Percentiles rank a stretch among this genome's conserved stretches.
phyloP scores from a whole-genome alignment of 1,139 yeast species.

The Suhomyces atakaporum region DNA sequence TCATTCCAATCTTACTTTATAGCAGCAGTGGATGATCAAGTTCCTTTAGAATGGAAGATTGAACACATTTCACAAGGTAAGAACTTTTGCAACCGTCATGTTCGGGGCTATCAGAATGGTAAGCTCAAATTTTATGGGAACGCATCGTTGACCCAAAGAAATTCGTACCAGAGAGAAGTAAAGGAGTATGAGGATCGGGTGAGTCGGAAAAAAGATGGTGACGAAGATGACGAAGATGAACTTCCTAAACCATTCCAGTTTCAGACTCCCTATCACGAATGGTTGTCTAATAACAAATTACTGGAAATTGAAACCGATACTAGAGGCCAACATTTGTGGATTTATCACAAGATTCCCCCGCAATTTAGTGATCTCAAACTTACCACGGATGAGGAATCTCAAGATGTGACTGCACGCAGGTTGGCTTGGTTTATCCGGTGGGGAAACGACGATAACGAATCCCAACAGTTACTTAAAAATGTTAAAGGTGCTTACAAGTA shows the following conservation, averaged over 20 bases:
- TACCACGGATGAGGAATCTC: constrained; percentile 25
- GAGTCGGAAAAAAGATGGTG: constrained; percentile 17
- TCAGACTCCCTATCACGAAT: constrained; percentile 40
- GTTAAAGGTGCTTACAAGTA: constrained; percentile 42
- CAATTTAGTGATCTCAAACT: constrained; percentile 33
- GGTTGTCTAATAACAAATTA: constrained; percentile 18
- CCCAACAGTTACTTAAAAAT: constrained; percentile 11
- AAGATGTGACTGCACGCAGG: constrained; percentile 36
- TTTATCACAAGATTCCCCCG: constrained; percentile 42
- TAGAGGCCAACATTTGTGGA: constrained; percentile 1
- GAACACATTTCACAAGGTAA: constrained; percentile 51
- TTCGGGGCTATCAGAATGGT: constrained; percentile 57
- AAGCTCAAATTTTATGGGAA: constrained; percentile 53
- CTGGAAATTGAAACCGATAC: constrained; percentile 7
- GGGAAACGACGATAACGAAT: constrained; percentile 30
- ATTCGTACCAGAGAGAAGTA: constrained; percentile 28
- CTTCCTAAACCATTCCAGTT: constrained; percentile 38
- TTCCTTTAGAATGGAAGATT: constrained; percentile 23
- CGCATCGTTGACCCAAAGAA: constrained; percentile 49
- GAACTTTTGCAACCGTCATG: constrained; percentile 59
- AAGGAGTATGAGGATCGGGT: constrained; percentile 28
- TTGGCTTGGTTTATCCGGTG: constrained; percentile 47
- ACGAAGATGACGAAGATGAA: constrained; percentile 26
- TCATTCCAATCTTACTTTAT: constrained; percentile 46
- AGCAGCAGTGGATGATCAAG: constrained; percentile 25